Base-by-base conservation (phyloP, 1,139 yeast species). In the Debaryomyces subglobosus region DNA sequence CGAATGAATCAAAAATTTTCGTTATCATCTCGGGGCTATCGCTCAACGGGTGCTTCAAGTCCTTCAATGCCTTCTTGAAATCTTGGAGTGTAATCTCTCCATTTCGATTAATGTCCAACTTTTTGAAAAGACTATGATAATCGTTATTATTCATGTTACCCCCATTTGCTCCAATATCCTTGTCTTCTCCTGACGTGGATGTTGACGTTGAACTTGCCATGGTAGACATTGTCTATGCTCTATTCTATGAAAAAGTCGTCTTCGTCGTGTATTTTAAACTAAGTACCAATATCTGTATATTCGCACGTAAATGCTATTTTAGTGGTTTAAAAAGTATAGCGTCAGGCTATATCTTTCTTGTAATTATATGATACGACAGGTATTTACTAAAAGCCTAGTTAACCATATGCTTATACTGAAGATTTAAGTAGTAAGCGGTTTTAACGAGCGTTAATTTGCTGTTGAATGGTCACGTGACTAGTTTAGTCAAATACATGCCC, bases 31-130 rank as follows among this genome's bases (percentile, higher is more conserved):
- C 84, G 5, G 83, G 83, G 35, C 85, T 81, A 51, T 83, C 77
- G 49, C 83, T 82, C 30, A 89, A 72, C 1, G 96, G 94, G 63
- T 86, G 91, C 46, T 81, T 75, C 32, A 80, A 66, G 20, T 69
- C 58, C 46, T 72, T 69, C 49, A 85, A 72, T 1, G 91, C 90
- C 49, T 68, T 60, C 47, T 73, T 73, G 57, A 86, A 78, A 46
- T 84, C 85, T 34, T 71, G 68, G 10, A 81, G 67, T 4, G 86
- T 80, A 23, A 86, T 75, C 50, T 74, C 75, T 0, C 94, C 92
- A 21, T 71, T 71, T 32, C 75, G 66, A 39, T 76, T 64, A 6
- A 77, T 63, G 62, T 86, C 91, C 34, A 86, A 71, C 50, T 74
- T 68, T 25, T 74, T 65, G 58, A 84, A 81, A 18, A 69, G 53